A percentile compares a stretch with the other conserved stretches of the same genome.
These are phyloP conservation scores for Marchantia polymorpha DNA, from an alignment of 225 moss, liverwort and hornwort genomes.

Conservation along the genomic window DNA sequence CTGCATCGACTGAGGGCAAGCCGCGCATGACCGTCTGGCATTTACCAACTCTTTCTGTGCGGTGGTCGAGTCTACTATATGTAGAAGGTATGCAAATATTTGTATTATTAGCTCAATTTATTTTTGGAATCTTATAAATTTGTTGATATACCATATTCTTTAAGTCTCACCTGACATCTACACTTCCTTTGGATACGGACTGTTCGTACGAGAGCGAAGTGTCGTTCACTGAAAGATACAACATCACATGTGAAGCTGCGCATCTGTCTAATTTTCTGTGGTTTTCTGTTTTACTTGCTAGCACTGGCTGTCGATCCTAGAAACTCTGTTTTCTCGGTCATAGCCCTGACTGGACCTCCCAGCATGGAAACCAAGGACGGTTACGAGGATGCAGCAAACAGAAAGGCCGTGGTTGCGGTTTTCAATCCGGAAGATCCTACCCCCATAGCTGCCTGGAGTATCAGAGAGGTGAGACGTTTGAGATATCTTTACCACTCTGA, in stretches of 20 bases:
- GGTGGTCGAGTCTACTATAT: conserved; percentile 53
- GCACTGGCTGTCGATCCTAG: conserved; percentile 76
- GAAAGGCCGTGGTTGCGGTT: conserved; percentile 34
- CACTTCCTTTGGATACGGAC: not conserved
- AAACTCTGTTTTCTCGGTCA: conserved; percentile 59
- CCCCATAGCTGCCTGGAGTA: conserved; percentile 39
- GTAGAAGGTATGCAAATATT: conserved; percentile 44
- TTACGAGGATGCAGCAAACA: conserved; percentile 10
- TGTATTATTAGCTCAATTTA: too few species aligned
- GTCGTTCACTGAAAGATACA: not conserved
- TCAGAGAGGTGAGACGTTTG: conserved; percentile 28
- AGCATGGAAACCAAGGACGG: conserved; percentile 18
- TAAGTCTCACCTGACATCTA: not conserved
- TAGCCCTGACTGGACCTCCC: conserved; percentile 43
- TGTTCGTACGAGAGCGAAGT: not conserved
- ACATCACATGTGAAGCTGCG: not conserved
- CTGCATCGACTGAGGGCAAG: conserved; percentile 50
- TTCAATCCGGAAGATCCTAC: conserved; percentile 31
- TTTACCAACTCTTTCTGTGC: conserved; percentile 58
- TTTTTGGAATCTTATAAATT: too few species aligned
- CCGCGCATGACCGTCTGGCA: conserved; percentile 74
- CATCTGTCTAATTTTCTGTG: not conserved
- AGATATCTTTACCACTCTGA: not conserved
- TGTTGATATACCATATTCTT: not conserved
- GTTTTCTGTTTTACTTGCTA: conserved; percentile 5